Evolutionary conservation across 2,329 filamentous ascomycete species (phyloP).

Genomic region (Knoxdaviesia proteae): DNA sequence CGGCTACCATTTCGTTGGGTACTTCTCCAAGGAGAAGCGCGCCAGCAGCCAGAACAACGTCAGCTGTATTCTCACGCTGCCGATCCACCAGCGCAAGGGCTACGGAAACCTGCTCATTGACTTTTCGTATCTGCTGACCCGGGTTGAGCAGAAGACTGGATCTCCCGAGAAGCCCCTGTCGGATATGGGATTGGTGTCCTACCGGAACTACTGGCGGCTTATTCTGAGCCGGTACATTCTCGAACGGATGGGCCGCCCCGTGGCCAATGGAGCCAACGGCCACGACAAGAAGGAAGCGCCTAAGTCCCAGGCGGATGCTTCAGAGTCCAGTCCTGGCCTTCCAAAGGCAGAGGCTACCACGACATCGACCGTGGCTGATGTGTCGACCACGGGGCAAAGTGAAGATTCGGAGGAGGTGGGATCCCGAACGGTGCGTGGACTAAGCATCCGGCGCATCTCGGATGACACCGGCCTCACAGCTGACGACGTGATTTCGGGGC

Average conservation of each 20-base stretch:
- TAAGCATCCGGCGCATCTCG: constrained; percentile 51
- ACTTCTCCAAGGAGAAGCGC: constrained; percentile 97
- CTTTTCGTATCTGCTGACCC: constrained; percentile 90
- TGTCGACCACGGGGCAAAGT: too few species aligned
- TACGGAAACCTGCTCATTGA: constrained; percentile 95
- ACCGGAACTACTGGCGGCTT: constrained; percentile 91
- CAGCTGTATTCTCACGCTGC: constrained; percentile 86
- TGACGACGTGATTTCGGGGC: constrained; percentile 83
- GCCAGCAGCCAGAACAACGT: constrained; percentile 92
- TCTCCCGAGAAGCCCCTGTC: constrained; percentile 94
- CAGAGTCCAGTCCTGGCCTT: too few species aligned
- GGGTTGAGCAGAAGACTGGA: constrained; percentile 80
- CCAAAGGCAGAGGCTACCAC: too few species aligned
- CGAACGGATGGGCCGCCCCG: constrained; percentile 12
- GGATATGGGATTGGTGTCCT: constrained; percentile 93
- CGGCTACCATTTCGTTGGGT: constrained; percentile 94
- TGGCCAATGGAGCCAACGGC: constrained; percentile 4
- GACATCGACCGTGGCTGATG: not conserved
- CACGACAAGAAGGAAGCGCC: constrained; percentile 13
- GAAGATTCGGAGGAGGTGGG: too few species aligned
- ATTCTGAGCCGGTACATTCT: constrained; percentile 71
- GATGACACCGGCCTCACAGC: constrained; percentile 86
- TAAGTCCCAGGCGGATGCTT: not conserved
- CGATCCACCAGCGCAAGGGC: constrained; percentile 90
- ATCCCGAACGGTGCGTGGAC: constrained; percentile 11